These are phyloP conservation scores for Yamadazyma membranifaciens DNA, from an alignment of 1,139 yeast genomes.

Conservation along the genomic window DNA sequence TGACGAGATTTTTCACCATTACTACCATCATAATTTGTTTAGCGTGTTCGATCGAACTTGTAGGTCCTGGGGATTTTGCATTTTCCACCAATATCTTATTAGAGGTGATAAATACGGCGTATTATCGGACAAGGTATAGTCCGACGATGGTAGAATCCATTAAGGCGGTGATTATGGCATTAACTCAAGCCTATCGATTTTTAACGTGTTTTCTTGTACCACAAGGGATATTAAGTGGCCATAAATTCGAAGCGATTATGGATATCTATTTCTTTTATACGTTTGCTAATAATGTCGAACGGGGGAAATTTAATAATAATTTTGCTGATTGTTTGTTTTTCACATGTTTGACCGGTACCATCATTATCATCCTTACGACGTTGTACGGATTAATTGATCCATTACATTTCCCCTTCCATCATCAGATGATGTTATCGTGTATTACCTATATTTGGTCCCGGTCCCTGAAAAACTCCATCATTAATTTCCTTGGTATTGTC, in stretches of 20 bases:
- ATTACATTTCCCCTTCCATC: constrained; percentile 25
- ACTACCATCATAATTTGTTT: constrained; percentile 31
- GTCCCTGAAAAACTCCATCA: constrained; percentile 46
- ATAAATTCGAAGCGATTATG: constrained; percentile 46
- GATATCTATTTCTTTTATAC: constrained; percentile 58
- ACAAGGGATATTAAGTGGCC: constrained; percentile 28
- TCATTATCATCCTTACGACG: constrained; percentile 33
- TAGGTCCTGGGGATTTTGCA: not conserved
- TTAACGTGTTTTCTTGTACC: constrained; percentile 51
- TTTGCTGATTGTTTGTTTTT: constrained; percentile 60
- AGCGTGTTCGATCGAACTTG: constrained; percentile 6
- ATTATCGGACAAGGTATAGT: not conserved
- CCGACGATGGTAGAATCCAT: not conserved
- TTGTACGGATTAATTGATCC: constrained; percentile 25
- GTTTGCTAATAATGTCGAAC: constrained; percentile 56
- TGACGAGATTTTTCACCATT: constrained; percentile 45
- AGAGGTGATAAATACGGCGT: not conserved
- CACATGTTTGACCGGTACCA: constrained; percentile 47
- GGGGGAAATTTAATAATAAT: constrained; percentile 50
- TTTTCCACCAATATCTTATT: not conserved
- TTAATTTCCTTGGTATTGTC: constrained; percentile 51
- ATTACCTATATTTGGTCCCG: constrained; percentile 63
- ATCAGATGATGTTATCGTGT: constrained; percentile 47
- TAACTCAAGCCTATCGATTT: constrained; percentile 41
- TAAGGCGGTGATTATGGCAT: not conserved